phyloP scores from a whole-genome alignment of 352 stramenopile species.

The Globisporangium nunn region DNA sequence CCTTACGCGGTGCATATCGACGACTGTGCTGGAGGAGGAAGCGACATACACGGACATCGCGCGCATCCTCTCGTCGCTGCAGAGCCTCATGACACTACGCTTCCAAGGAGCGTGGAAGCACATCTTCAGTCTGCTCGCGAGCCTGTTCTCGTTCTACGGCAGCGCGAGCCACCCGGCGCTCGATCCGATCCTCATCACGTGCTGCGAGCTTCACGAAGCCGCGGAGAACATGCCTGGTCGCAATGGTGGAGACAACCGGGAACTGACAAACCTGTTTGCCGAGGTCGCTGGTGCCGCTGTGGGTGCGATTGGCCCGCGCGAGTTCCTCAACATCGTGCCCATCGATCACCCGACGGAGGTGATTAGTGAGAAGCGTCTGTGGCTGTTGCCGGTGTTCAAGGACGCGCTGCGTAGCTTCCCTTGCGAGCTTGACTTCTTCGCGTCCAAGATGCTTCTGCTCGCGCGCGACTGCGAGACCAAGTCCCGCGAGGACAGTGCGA shows the following conservation, averaged over 20 bases:
- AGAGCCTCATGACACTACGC: constrained; percentile 76
- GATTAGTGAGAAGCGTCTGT: constrained; percentile 66
- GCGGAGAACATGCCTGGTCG: constrained; percentile 55
- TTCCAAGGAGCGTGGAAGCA: constrained; percentile 79
- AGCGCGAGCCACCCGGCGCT: constrained; percentile 44
- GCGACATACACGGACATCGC: constrained; percentile 50
- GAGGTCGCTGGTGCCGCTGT: constrained; percentile 59
- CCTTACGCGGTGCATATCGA: constrained; percentile 50
- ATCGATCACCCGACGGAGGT: constrained; percentile 66
- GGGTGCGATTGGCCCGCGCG: constrained; percentile 50
- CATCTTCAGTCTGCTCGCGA: constrained; percentile 64
- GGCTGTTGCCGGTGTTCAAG: constrained; percentile 77
- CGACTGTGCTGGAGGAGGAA: constrained; percentile 45
- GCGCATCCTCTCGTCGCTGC: constrained; percentile 65
- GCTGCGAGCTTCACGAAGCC: constrained; percentile 75
- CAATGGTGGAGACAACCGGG: constrained; percentile 21
- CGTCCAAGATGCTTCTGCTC: constrained; percentile 55
- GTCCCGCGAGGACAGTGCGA: constrained; percentile 54
- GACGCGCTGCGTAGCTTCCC: constrained; percentile 46
- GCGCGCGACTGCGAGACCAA: constrained; percentile 67
- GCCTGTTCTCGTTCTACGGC: constrained; percentile 73
- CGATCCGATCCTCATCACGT: constrained; percentile 61
- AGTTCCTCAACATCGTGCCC: constrained; percentile 70
- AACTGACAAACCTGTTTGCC: constrained; percentile 52
- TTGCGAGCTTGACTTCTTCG: constrained; percentile 71